Evolutionary conservation across 345 rosid species (phyloP).

Genomic region (Diplotaxis tenuifolia): DNA sequence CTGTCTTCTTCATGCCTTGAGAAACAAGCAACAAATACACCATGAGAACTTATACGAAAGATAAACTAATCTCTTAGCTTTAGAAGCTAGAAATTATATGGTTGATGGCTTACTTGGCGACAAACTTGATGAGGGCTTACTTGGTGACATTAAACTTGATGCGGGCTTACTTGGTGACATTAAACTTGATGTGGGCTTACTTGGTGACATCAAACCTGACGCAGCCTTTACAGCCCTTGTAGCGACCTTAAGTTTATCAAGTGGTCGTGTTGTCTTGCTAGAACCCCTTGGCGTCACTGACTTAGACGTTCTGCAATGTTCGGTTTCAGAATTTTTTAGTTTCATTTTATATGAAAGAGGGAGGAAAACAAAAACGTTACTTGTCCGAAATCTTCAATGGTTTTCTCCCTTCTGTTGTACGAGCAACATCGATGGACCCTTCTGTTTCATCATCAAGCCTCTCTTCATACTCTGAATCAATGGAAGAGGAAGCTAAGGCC

Average conservation of each 20-base stretch:
- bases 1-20: conserved; percentile 37
- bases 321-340: neutral
- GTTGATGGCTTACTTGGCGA: conserved; percentile 28
- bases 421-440: conserved; percentile 15
- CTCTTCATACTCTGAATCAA: conserved; percentile 23
- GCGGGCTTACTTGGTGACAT: conserved; percentile 5
- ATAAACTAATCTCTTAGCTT: neutral
- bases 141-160: conserved; percentile 28
- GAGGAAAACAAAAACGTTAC: neutral
- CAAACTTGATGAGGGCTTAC: conserved; percentile 24
- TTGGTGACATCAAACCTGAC: conserved; percentile 28
- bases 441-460: conserved; percentile 21
- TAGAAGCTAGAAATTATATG: neutral
- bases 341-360: neutral
- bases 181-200: neutral
- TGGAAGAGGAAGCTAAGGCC: conserved; percentile 9
- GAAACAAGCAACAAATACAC: neutral
- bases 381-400: conserved; percentile 24
- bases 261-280: conserved; percentile 30
- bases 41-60: neutral
- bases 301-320: conserved; percentile 20
- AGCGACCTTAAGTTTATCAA: conserved; percentile 33
- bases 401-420: conserved; percentile 30
- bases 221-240: conserved; percentile 21
- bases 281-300: conserved; percentile 32